Percentiles rank a stretch among this genome's conserved stretches.
Evolutionary conservation across 2,329 filamentous ascomycete genomes (phyloP).

Genomic region (Teratosphaeriaceae sp.): DNA sequence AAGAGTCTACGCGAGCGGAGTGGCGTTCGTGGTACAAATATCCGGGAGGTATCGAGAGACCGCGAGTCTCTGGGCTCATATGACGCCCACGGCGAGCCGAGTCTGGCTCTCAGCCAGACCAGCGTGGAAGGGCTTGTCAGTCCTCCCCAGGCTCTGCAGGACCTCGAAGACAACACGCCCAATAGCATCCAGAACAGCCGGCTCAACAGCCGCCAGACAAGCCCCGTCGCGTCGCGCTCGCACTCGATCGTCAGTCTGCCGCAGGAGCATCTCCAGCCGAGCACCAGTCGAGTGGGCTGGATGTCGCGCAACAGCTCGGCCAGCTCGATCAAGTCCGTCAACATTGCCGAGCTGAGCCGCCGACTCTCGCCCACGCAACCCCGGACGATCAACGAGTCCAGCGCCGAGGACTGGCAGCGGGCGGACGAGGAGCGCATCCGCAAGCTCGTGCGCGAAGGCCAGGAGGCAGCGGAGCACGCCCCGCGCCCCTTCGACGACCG

Average conservation of each 20-base stretch:
- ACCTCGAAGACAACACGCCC: slow-evolving; percentile 28
- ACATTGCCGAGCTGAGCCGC: slow-evolving; percentile 3
- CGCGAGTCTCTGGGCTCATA: slow-evolving; percentile 51
- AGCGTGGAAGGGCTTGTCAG: slow-evolving; percentile 55
- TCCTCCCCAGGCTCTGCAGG: slow-evolving; percentile 42
- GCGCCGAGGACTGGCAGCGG: slow-evolving; percentile 25
- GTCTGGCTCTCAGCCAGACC: slow-evolving; percentile 56
- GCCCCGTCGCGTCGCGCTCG: slow-evolving; percentile 19
- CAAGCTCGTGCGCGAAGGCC: slow-evolving; percentile 29
- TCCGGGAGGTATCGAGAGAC: slow-evolving; percentile 57
- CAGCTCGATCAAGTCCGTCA: slow-evolving; percentile 22
- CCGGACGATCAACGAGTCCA: slow-evolving; percentile 23
- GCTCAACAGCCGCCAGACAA: slow-evolving; percentile 21
- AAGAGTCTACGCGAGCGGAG: slow-evolving; percentile 38
- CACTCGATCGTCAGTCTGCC: slow-evolving; percentile 17
- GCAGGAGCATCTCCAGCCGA: slow-evolving; percentile 8
- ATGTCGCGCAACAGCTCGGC: slow-evolving; percentile 22
- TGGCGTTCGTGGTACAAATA: slow-evolving; percentile 39
- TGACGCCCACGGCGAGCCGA: slow-evolving; percentile 59
- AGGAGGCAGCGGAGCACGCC: slow-evolving; percentile 24
- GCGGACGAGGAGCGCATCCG: slow-evolving; percentile 29
- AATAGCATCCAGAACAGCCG: slow-evolving; percentile 19
- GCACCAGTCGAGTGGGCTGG: slow-evolving; percentile 11
- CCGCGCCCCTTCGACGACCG: slow-evolving; percentile 26
- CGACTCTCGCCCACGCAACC: slow-evolving; percentile 11